These are phyloP conservation scores for Mortierella sp. DNA, from an alignment of 371 early-diverging fungal species.

Conservation along the genomic window DNA sequence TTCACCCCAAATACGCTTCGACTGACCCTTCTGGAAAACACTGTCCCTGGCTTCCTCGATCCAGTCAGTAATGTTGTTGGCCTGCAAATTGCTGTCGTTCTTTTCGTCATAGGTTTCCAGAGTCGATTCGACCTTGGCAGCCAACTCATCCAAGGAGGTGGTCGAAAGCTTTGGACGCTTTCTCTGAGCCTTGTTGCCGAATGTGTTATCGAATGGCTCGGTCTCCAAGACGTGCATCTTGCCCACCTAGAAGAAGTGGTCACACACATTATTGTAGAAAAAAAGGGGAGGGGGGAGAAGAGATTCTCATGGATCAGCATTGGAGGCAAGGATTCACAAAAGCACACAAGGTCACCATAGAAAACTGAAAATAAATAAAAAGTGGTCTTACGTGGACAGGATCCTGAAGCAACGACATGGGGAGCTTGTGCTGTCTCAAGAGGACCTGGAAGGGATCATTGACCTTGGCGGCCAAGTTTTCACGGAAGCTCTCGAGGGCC, in stretches of 20 bases:
- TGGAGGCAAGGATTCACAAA: not conserved
- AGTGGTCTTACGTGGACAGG: slow-evolving; percentile 70
- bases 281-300: slow-evolving; percentile 28
- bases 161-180: slow-evolving; percentile 90
- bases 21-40: slow-evolving; percentile 95
- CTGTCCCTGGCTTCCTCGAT: slow-evolving; percentile 84
- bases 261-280: slow-evolving; percentile 73
- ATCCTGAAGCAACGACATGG: slow-evolving; percentile 94
- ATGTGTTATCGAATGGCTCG: slow-evolving; percentile 90
- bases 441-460: slow-evolving; percentile 98
- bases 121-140: slow-evolving; percentile 70
- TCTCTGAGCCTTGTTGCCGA: slow-evolving; percentile 94
- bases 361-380: not conserved
- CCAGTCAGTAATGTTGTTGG: slow-evolving; percentile 79
- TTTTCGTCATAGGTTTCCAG: slow-evolving; percentile 77
- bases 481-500: slow-evolving; percentile 89
- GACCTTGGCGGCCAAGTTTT: slow-evolving; percentile 88
- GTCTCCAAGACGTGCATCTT: slow-evolving; percentile 95
- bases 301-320: not conserved
- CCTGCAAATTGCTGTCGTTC: slow-evolving; percentile 79
- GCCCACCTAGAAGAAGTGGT: slow-evolving; percentile 62
- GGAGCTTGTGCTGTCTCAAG: slow-evolving; percentile 95
- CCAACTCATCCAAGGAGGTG: slow-evolving; percentile 87
- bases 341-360: not conserved
- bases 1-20: slow-evolving; percentile 99